These are phyloP conservation scores for Trichoderma orchidacearum DNA, from an alignment of 495 filamentous ascomycete genomes.

Conservation along the genomic window DNA sequence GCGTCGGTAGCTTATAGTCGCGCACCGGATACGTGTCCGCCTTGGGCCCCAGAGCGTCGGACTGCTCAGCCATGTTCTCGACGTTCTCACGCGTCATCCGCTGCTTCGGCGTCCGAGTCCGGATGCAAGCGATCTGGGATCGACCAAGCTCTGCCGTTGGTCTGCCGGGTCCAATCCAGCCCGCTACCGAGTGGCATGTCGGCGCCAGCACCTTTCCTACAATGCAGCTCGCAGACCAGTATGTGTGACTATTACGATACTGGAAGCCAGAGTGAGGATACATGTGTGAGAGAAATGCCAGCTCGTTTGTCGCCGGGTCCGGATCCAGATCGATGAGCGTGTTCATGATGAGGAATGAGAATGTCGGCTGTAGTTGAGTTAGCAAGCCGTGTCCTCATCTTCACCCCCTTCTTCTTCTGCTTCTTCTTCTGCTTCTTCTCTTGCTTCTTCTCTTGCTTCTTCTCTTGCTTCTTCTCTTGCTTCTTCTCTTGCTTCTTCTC, in stretches of 20 bases:
- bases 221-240: conserved; percentile 55
- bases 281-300: conserved; percentile 46
- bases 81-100: conserved; percentile 39
- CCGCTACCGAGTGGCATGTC: conserved; percentile 53
- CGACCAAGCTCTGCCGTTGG: conserved; percentile 45
- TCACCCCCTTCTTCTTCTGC: neutral
- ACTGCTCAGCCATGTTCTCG: conserved; percentile 42
- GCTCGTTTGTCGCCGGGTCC: conserved; percentile 39
- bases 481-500: neutral
- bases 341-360: conserved; percentile 62
- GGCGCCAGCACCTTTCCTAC: conserved; percentile 68
- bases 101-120: conserved; percentile 32
- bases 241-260: conserved; percentile 51
- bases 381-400: neutral
- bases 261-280: conserved; percentile 56
- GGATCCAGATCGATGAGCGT: conserved; percentile 57
- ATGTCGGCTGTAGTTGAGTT: conserved; percentile 24
- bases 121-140: conserved; percentile 48
- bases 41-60: conserved; percentile 48
- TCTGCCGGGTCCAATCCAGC: conserved; percentile 56
- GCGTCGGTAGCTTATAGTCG: conserved; percentile 40
- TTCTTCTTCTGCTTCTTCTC: neutral
- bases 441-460: neutral
- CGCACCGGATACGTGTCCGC: conserved; percentile 42
- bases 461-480: neutral